Conservation (phyloP, 2,329 filamentous ascomycete species). For the Cytospora mali region DNA sequence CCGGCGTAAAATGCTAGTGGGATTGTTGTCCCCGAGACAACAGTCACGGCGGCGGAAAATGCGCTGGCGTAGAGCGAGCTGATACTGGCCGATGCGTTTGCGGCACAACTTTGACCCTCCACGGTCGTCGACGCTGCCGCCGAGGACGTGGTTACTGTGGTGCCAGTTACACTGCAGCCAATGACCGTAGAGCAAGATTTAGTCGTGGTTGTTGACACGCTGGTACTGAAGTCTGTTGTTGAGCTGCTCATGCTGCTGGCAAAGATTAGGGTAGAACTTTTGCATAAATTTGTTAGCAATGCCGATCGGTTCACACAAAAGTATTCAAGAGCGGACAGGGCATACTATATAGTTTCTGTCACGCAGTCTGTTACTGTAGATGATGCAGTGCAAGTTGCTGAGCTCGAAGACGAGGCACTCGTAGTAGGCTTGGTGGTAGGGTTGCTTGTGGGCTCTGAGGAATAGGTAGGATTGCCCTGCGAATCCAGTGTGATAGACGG, state of each 20-base stretch:
- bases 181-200: conserved; percentile 2
- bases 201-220: conserved; percentile 4
- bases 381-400: conserved; percentile 7
- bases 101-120: conserved; percentile 2
- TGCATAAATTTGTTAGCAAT: background rate
- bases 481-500: conserved; percentile 8
- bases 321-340: background rate
- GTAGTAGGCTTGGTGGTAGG: conserved; percentile 3
- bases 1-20: conserved; percentile 7
- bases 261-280: conserved; percentile 8
- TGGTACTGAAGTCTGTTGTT: conserved; percentile 4
- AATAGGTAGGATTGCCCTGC: conserved; percentile 10
- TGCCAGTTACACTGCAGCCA: conserved; percentile 10
- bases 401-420: conserved; percentile 9
- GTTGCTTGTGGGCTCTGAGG: conserved; percentile 3
- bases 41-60: conserved; percentile 8
- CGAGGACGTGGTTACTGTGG: conserved; percentile 4
- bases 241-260: conserved; percentile 6
- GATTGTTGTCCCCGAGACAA: conserved; percentile 9
- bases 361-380: conserved; percentile 4
- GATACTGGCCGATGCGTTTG: conserved; percentile 11
- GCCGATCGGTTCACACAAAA: no score
- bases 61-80: conserved; percentile 8
- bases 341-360: conserved; percentile 10
- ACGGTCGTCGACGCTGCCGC: conserved; percentile 5